Percentiles rank a stretch among this genome's conserved stretches.
Conservation (phyloP, 805 yeast species). For the Lachancea fermentati region DNA sequence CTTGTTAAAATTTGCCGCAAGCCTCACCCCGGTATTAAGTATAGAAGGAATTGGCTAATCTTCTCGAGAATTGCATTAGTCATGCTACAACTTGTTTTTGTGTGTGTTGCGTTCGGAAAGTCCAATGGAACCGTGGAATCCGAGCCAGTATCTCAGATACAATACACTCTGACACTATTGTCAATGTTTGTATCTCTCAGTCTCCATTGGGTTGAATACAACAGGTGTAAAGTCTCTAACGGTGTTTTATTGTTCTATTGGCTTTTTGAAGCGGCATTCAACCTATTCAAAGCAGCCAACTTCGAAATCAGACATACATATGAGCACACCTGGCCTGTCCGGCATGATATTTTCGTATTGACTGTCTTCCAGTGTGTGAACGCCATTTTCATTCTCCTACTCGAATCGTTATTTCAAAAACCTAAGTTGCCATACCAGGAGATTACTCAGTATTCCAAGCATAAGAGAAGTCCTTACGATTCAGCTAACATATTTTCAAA, state of each 20-base stretch:
- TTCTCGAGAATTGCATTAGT: slow-evolving; percentile 33
- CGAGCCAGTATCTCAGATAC: slow-evolving; percentile 16
- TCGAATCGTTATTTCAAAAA: slow-evolving; percentile 38
- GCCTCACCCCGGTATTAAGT: slow-evolving; percentile 28
- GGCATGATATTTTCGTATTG: slow-evolving; percentile 25
- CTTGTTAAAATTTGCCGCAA: slow-evolving; percentile 24
- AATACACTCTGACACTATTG: slow-evolving; percentile 28
- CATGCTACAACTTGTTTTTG: slow-evolving; percentile 27
- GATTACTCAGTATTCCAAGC: slow-evolving; percentile 24
- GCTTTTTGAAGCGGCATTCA: slow-evolving; percentile 51
- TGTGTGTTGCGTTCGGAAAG: slow-evolving; percentile 15
- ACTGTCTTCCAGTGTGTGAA: slow-evolving; percentile 31
- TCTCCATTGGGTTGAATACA: slow-evolving; percentile 68
- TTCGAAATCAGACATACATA: slow-evolving; percentile 32
- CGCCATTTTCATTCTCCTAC: slow-evolving; percentile 30
- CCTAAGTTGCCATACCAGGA: slow-evolving; percentile 40
- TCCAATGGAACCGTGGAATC: slow-evolving; percentile 19
- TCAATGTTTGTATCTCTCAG: slow-evolving; percentile 46
- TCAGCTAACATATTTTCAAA: slow-evolving; percentile 61
- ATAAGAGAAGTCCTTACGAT: slow-evolving; percentile 35
- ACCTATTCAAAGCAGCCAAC: slow-evolving; percentile 40
- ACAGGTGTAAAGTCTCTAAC: slow-evolving; percentile 57
- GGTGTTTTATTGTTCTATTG: slow-evolving; percentile 71
- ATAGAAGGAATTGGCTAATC: slow-evolving; percentile 36
- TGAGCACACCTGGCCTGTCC: slow-evolving; percentile 24